Conservation (phyloP, 1,284 basidiomycete genomes). For the Ceratobasidium sp. region DNA sequence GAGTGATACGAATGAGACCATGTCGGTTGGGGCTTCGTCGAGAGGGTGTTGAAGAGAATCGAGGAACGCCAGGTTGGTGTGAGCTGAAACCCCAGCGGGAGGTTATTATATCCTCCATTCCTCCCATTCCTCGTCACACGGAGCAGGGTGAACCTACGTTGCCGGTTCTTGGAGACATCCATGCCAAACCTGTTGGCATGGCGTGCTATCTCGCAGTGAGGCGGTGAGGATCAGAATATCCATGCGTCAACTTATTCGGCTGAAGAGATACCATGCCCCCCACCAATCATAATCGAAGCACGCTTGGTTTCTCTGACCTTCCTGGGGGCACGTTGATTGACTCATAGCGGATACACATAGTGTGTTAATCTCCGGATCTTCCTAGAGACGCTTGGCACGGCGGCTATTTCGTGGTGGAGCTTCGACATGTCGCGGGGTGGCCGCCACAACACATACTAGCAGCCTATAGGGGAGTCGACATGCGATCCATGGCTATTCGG, state of each 20-base stretch:
- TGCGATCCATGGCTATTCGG: too few species aligned
- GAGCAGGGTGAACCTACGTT: conserved; percentile 10
- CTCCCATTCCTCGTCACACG: conserved; percentile 20
- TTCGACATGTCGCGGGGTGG: too few species aligned
- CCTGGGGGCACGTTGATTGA: conserved; percentile 15
- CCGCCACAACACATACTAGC: too few species aligned
- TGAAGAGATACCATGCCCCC: conserved; percentile 10
- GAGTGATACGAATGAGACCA: conserved; percentile 36
- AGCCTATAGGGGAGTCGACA: too few species aligned
- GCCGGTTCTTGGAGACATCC: neutral
- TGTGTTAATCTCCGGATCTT: conserved; percentile 14
- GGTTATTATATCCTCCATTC: conserved; percentile 32
- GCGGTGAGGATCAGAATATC: conserved; percentile 30
- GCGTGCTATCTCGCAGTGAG: conserved; percentile 4
- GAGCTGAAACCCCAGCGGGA: conserved; percentile 33
- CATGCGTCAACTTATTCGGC: conserved; percentile 2
- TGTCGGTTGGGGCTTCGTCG: conserved; percentile 23
- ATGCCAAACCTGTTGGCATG: conserved; percentile 11
- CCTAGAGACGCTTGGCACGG: too few species aligned
- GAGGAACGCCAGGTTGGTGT: conserved; percentile 42
- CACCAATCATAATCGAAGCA: conserved; percentile 19
- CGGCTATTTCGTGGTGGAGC: too few species aligned
- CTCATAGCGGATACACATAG: neutral
- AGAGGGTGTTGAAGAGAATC: conserved; percentile 18
- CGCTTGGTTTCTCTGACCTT: conserved; percentile 6